Evolutionary conservation across 345 rosid genomes (phyloP), one percentile per base, ranked within the genome.

Genomic region (Turritis glabra): DNA sequence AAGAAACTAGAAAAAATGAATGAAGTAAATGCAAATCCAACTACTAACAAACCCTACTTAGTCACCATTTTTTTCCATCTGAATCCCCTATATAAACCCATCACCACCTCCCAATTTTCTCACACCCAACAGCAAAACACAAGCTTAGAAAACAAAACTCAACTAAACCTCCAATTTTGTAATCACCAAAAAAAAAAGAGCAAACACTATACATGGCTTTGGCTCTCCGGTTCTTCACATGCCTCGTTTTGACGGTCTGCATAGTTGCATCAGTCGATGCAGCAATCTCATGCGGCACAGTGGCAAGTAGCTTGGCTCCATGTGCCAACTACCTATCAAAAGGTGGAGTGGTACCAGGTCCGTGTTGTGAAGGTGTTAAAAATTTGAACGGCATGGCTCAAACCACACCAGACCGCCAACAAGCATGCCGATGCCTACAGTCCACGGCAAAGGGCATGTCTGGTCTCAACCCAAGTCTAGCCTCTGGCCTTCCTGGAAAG

Each of bases 381-480:
- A 0, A 8, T 18, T 80, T 90, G 35, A 77, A 64, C 64, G 0
- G 1, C 5, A 65, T 74, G 3, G 89, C 90, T 32, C 43, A 11
- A 30, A 53, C 83, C 48, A 82, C 92, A 18, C 26, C 71, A 0
- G 88, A 83, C 71, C 92, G 90, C 47, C 84, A 76, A 61, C 11
- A 59, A 6, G 80, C 77, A 12, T 90, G 92, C 60, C 44, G 10
- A 11, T 87, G 92, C 85, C 38, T 86, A 61, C 66, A 84, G 53
- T 3, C 41, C 0, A 69, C 78, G 5, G 50, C 83, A 7, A 2
- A 12, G 1, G 0, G 3, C n/a, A 32, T 79, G 10, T 0, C 26
- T 29, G 73, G 69, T 9, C 19, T 81, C 51, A 76, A 79, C 19
- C 26, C 12, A 3, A 32, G 32, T 25, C 5, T 22, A 3, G 86